Evolutionary conservation across 805 yeast genomes (phyloP).

Genomic region (Blastobotrys parvus): DNA sequence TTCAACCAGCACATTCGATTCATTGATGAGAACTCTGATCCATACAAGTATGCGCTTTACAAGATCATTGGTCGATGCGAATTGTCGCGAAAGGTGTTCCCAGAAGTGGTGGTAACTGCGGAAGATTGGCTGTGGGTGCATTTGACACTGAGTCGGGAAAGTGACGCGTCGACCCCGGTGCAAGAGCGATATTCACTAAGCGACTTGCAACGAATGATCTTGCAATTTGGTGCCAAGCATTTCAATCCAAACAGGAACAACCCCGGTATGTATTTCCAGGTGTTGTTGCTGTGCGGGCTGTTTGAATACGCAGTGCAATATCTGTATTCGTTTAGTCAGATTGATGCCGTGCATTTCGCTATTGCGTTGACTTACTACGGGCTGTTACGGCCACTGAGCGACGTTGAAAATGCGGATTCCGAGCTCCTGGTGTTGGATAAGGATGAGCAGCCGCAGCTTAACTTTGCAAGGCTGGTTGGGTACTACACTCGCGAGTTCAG

Average conservation of each 20-base stretch:
- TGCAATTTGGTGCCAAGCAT: conserved; percentile 63
- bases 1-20: conserved; percentile 76
- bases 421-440: conserved; percentile 32
- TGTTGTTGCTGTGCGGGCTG: conserved; percentile 65
- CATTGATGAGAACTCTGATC: conserved; percentile 62
- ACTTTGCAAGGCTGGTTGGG: conserved; percentile 60
- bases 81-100: conserved; percentile 58
- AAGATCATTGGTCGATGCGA: conserved; percentile 88
- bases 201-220: conserved; percentile 65
- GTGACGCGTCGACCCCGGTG: conserved; percentile 37
- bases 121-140: conserved; percentile 99
- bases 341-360: conserved; percentile 85
- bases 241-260: conserved; percentile 54
- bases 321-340: conserved; percentile 53
- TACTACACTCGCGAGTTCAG: conserved; percentile 77
- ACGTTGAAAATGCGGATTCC: conserved; percentile 19
- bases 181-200: conserved; percentile 63
- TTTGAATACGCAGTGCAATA: conserved; percentile 74
- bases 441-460: conserved; percentile 30
- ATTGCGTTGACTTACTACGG: conserved; percentile 73
- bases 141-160: conserved; percentile 62
- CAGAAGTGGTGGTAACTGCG: conserved; percentile 63
- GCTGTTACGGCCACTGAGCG: conserved; percentile 43
- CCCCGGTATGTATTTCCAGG: conserved; percentile 66
- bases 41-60: conserved; percentile 82